These are phyloP conservation scores for Nitzschia sp. DNA, from an alignment of 108 stramenopile genomes.

Conservation along the genomic window DNA sequence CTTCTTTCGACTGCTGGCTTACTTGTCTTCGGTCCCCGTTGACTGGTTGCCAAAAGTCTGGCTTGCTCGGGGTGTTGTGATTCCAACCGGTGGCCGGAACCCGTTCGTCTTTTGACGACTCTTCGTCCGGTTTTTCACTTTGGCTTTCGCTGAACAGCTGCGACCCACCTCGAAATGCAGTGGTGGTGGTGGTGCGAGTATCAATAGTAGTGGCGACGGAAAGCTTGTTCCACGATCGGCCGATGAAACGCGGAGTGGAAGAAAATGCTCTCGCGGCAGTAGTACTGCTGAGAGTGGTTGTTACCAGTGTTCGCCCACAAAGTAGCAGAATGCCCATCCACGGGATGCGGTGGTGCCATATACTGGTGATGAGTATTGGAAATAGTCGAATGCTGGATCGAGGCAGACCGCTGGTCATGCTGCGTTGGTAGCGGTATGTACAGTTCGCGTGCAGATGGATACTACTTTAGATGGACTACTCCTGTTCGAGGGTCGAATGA, in stretches of 20 bases:
- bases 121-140: neutral
- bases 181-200: too few relatives aligned
- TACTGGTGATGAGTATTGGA: too few relatives aligned
- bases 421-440: too few relatives aligned
- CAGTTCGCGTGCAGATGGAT: too few relatives aligned
- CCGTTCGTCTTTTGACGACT: neutral
- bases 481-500: too few relatives aligned
- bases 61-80: constrained; percentile 47
- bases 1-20: neutral
- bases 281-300: too few relatives aligned
- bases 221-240: neutral
- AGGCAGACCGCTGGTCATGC: too few relatives aligned
- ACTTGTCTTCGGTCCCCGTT: neutral
- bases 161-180: neutral
- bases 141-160: neutral
- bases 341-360: neutral
- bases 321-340: neutral
- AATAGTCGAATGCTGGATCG: too few relatives aligned
- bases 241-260: neutral
- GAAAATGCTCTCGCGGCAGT: neutral
- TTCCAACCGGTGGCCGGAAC: constrained; percentile 53
- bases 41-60: constrained; percentile 31
- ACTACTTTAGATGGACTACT: too few relatives aligned
- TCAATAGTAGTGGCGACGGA: too few relatives aligned
- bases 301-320: neutral